phyloP scores from a whole-genome alignment of 73 alveolate species.

The Paramecium sexaurelia region DNA sequence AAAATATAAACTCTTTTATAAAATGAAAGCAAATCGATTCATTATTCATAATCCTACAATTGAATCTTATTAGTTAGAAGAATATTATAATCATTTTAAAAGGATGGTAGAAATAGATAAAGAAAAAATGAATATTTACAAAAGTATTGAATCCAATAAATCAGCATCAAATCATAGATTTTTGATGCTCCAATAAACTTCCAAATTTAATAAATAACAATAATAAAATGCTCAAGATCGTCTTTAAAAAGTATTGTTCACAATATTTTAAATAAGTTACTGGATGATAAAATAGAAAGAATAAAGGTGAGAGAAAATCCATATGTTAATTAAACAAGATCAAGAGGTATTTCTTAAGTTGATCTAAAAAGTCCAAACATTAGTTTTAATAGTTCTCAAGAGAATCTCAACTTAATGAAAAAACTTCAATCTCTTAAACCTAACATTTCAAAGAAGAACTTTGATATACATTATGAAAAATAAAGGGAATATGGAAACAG shows the following conservation, averaged over 20 bases:
- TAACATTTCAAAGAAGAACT: neutral
- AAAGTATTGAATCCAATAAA: neutral
- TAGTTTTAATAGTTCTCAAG: neutral
- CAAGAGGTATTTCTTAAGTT: constrained; percentile 12
- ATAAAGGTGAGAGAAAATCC: constrained; percentile 32
- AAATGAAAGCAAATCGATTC: constrained; percentile 22
- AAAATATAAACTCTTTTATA: neutral
- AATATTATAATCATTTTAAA: constrained; percentile 14
- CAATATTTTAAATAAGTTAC: neutral
- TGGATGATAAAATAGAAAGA: constrained; percentile 17
- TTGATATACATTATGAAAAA: constrained; percentile 1
- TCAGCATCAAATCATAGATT: neutral
- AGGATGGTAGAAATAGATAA: constrained; percentile 8
- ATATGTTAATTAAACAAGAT: neutral
- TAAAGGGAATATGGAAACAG: neutral
- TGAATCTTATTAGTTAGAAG: constrained; percentile 5
- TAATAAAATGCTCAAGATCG: neutral
- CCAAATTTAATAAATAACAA: constrained; percentile 31
- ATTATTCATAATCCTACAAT: constrained; percentile 30
- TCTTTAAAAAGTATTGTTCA: neutral
- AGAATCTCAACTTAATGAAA: constrained; percentile 12
- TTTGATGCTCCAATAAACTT: constrained; percentile 14
- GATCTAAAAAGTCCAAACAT: neutral
- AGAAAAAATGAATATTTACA: neutral
- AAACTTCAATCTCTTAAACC: constrained; percentile 4